Base-by-base conservation (phyloP, 1,139 yeast species). In the Pichia sp. region DNA sequence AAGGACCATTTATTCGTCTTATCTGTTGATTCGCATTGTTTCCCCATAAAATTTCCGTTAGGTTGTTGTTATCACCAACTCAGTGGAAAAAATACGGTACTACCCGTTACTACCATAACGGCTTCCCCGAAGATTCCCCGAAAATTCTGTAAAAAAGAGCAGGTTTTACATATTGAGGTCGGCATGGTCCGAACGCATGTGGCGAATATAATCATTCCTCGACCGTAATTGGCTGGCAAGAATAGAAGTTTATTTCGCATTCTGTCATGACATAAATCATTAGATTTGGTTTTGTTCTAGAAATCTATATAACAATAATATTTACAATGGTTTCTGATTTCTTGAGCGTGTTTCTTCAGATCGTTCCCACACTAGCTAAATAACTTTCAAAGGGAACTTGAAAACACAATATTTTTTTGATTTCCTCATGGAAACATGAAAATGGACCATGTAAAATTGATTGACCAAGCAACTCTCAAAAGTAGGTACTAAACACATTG, bases 381-480 rank as follows among this genome's bases (percentile, higher is more conserved):
- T 41, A 17, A 54, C 55, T 14, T 10, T 51, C 3, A 55, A 12
- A 0, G 58, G 58, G 33, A 55, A 55, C 17, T 55, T 53, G 31
- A 52, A 55, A 3, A 50, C 53, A 12, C 38, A 27, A 17, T 52
- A 47, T 17, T 36, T 53, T 27, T 48, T 53, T n/a, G 49, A 33
- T 16, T 46, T 51, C 9, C 51, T 56, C 8, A 47, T 27, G 2
- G 48, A 41, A 3, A 49, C 48, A 6, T 46, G 47, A 34, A 49
- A 55, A 29, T 50, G 51, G 6, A 52, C 51, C 51, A 55, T 49
- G 24, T 55, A 55, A 17, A 45, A 55, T 16, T 47, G 53, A 29
- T 50, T 53, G 6, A 55, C 42, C 9, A 49, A 31, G 30, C 58
- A 55, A 16, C 51, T 55, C 27, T 55, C 46, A 44, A 55, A 55